phyloP scores from a whole-genome alignment of 2,329 filamentous ascomycete genomes.

The Ampelomyces quisqualis region DNA sequence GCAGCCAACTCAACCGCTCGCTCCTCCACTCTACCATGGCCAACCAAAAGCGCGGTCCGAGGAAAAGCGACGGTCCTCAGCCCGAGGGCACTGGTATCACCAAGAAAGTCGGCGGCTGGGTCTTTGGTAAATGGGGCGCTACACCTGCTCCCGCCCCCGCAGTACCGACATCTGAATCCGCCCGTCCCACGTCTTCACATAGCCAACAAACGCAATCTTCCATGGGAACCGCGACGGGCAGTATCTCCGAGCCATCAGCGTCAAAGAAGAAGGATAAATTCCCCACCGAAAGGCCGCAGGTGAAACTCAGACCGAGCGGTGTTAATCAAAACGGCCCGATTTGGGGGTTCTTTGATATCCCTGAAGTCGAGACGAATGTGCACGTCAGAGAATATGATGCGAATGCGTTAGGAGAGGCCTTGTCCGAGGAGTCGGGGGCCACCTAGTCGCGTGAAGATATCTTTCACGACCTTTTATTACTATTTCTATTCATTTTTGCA shows the following conservation, averaged over 20 bases:
- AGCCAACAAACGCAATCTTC: slow-evolving; percentile 26
- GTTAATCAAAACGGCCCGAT: slow-evolving; percentile 45
- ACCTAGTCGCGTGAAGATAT: too few species aligned
- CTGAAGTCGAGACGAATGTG: slow-evolving; percentile 36
- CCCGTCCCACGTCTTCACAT: slow-evolving; percentile 22
- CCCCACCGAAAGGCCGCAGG: slow-evolving; percentile 2
- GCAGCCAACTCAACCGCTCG: slow-evolving; percentile 59
- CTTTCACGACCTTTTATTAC: too few species aligned
- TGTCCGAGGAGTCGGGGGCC: slow-evolving; percentile 34
- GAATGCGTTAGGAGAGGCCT: slow-evolving; percentile 42
- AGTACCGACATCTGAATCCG: slow-evolving; percentile 6
- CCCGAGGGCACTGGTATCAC: slow-evolving; percentile 41
- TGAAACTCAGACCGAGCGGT: slow-evolving; percentile 33
- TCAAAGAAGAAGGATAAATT: slow-evolving; percentile 19
- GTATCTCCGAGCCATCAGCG: too few species aligned
- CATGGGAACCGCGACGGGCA: slow-evolving; percentile 12
- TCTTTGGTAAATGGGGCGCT: slow-evolving; percentile 63
- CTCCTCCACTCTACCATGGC: slow-evolving; percentile 37
- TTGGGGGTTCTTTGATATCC: slow-evolving; percentile 43
- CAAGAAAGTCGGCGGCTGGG: slow-evolving; percentile 64
- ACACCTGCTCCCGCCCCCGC: slow-evolving; percentile 50
- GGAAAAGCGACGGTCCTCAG: slow-evolving; percentile 17
- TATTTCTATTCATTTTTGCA: too few species aligned
- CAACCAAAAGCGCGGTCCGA: slow-evolving; percentile 27
- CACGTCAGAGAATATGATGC: slow-evolving; percentile 41